A percentile compares a stretch with the other conserved stretches of the same genome.
phyloP scores from a whole-genome alignment of 2,329 filamentous ascomycete species.

The Fusarium mundagurra region DNA sequence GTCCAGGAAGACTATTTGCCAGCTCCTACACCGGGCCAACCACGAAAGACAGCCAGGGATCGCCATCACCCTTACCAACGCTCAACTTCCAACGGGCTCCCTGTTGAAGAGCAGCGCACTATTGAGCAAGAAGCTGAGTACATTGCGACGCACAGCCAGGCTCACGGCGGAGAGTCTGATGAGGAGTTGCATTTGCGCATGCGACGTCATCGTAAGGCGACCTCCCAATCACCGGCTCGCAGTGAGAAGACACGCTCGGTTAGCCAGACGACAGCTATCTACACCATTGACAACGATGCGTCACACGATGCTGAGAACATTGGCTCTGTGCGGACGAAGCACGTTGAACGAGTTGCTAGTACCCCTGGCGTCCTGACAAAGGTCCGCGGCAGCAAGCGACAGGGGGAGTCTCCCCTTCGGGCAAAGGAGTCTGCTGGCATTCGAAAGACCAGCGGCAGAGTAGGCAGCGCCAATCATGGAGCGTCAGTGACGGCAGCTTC shows the following conservation, averaged over 20 bases:
- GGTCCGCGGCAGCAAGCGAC: slow-evolving; percentile 69
- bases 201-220: slow-evolving; percentile 71
- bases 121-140: slow-evolving; percentile 69
- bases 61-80: slow-evolving; percentile 79
- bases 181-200: slow-evolving; percentile 85
- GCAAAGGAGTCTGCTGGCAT: slow-evolving; percentile 64
- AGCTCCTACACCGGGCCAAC: slow-evolving; percentile 94
- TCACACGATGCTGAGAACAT: slow-evolving; percentile 78
- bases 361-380: slow-evolving; percentile 69
- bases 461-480: slow-evolving; percentile 65
- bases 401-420: slow-evolving; percentile 60
- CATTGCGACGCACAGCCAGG: slow-evolving; percentile 68
- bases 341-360: slow-evolving; percentile 64
- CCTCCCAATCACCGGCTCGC: slow-evolving; percentile 69
- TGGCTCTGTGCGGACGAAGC: slow-evolving; percentile 67
- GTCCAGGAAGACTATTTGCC: slow-evolving; percentile 92
- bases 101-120: slow-evolving; percentile 61
- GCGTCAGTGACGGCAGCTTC: slow-evolving; percentile 55
- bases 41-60: slow-evolving; percentile 86
- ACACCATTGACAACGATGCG: slow-evolving; percentile 71
- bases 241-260: slow-evolving; percentile 74
- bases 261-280: slow-evolving; percentile 79
- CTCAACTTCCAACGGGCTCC: slow-evolving; percentile 57
- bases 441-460: slow-evolving; percentile 73
- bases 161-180: slow-evolving; percentile 75